phyloP scores from a whole-genome alignment of 129 eudicot species.

The Chrysanthemum makinoi region DNA sequence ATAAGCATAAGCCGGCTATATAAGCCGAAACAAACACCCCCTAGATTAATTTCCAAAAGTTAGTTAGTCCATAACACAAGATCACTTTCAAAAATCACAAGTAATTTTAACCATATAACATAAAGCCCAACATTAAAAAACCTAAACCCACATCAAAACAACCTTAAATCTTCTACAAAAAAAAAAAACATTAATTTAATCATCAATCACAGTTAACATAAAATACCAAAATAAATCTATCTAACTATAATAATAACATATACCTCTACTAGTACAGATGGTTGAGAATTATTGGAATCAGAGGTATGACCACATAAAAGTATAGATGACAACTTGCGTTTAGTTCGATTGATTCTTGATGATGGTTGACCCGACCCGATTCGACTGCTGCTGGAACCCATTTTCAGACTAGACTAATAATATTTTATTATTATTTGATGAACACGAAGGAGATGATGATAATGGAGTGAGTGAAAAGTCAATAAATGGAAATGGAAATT shows the following conservation, averaged over 20 bases:
- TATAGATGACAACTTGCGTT: constrained; percentile 42
- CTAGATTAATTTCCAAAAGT: too few species aligned
- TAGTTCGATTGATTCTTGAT: constrained; percentile 33
- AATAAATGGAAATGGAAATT: not conserved
- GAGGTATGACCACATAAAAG: constrained; percentile 33
- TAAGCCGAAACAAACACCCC: not conserved
- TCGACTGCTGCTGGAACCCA: constrained; percentile 57
- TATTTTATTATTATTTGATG: not conserved
- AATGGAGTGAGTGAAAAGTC: constrained; percentile 1
- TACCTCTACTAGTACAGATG: constrained; percentile 28
- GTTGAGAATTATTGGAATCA: constrained; percentile 25
- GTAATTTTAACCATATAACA: too few species aligned
- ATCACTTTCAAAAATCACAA: too few species aligned
- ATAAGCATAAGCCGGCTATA: too few species aligned
- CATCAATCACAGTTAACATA: constrained; percentile 1
- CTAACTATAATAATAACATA: not conserved
- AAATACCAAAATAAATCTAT: not conserved
- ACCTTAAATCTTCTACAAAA: not conserved
- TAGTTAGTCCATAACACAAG: too few species aligned
- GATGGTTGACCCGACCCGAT: constrained; percentile 28
- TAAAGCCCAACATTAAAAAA: too few species aligned
- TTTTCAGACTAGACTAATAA: not conserved
- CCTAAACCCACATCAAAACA: too few species aligned
- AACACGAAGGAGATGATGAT: not conserved
- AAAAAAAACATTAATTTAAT: not conserved